Evolutionary conservation across 331 rosid species (phyloP), one percentile per base, ranked within the genome.

Genomic region (Dryas integrifolia): DNA sequence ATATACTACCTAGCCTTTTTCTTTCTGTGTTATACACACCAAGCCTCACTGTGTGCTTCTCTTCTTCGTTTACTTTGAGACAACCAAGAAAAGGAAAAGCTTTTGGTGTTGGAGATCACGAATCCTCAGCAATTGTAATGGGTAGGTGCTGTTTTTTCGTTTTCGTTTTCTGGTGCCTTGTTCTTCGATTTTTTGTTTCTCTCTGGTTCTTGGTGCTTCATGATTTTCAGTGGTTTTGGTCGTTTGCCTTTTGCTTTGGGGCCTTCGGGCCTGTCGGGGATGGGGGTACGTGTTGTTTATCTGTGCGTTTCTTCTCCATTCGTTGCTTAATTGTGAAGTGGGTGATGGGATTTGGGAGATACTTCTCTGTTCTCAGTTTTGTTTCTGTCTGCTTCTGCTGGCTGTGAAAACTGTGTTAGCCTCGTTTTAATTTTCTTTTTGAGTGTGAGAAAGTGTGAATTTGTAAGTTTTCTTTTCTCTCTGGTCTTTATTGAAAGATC

Each of bases 81-180:
- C 78, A 79, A 81, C 76, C 82, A 48, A 67, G 73, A 80, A 26
- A 47, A 50, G 58, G 39, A 18, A 24, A 68, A 50, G 72, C 65
- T 57, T 85, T 82, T 78, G 76, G 72, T 58, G 70, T 67, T 12
- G 69, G 68, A 68, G 74, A 80, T 73, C 83, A 75, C 75, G 44
- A 85, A 51, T 87, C 67, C 76, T 77, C 83, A 52, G 60, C 51
- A 83, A 49, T 80, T 55, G 56, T 56, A 82, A 85, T 85, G 92
- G 92, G 93, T 92, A 77, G 56, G 90, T 79, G 72, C 30, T 74
- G 58, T 39, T 41, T 70, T 35, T 51, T 30, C 7, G 41, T 44
- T 61, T 65, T 60, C 15, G 15, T 56, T 69, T 76, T 79, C 76
- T 82, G 65, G 82, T 73, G 73, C 75, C 76, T 50, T 78, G 76